These are phyloP conservation scores for Trifolium dubium DNA, from an alignment of 306 rosid species.

Conservation along the genomic window DNA sequence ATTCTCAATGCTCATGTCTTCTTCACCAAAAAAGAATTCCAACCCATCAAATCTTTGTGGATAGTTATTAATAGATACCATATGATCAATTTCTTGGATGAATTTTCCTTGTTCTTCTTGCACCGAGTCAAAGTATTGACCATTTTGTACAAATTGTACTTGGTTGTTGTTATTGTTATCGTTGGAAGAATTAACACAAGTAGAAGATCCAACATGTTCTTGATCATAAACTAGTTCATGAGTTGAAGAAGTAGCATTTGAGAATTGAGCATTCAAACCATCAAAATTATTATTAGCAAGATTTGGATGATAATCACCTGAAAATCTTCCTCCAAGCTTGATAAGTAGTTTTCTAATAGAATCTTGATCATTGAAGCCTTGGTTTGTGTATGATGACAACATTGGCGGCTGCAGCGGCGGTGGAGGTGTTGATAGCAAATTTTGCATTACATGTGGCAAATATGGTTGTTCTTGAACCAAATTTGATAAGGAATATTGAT, in stretches of 20 bases:
- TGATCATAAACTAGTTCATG: slow-evolving; percentile 28
- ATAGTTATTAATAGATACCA: slow-evolving; percentile 44
- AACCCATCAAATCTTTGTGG: slow-evolving; percentile 56
- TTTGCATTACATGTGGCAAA: slow-evolving; percentile 59
- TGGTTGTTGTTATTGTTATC: slow-evolving; percentile 16
- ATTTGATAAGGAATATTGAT: slow-evolving; percentile 36
- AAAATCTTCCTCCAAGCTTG: slow-evolving; percentile 76
- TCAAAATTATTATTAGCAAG: slow-evolving; percentile 35
- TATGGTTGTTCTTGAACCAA: slow-evolving; percentile 47
- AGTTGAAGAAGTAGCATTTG: slow-evolving; percentile 33
- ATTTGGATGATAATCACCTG: slow-evolving; percentile 44
- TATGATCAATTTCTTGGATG: slow-evolving; percentile 36
- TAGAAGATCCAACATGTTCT: slow-evolving; percentile 45
- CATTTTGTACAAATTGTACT: slow-evolving; percentile 42
- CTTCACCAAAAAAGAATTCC: slow-evolving; percentile 61
- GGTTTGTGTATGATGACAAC: slow-evolving; percentile 40
- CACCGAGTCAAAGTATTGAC: slow-evolving; percentile 41
- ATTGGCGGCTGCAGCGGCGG: slow-evolving; percentile 26
- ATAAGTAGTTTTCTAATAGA: slow-evolving; percentile 68
- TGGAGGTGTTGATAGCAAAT: slow-evolving; percentile 47
- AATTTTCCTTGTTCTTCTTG: slow-evolving; percentile 59
- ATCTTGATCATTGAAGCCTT: slow-evolving; percentile 55
- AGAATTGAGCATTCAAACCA: slow-evolving; percentile 47
- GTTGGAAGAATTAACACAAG: slow-evolving; percentile 19
- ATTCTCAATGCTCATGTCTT: slow-evolving; percentile 11